Evolutionary conservation across 2,329 filamentous ascomycete genomes (phyloP).

Genomic region (Colletotrichum sp.): DNA sequence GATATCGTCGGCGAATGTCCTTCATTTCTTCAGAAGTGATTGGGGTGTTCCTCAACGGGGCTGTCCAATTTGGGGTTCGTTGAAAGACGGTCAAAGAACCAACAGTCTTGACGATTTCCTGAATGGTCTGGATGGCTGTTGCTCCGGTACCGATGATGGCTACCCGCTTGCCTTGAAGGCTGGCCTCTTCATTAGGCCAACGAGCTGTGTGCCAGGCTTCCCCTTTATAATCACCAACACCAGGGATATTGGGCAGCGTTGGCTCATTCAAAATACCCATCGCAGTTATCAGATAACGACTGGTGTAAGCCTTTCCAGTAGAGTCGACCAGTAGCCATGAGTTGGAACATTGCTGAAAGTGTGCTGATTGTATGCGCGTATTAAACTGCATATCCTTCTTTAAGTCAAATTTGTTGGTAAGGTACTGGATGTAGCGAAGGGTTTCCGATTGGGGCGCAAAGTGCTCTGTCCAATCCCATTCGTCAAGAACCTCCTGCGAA

Average conservation of each 20-base stretch:
- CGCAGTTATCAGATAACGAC: conserved; percentile 33
- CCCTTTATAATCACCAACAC: conserved; percentile 43
- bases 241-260: conserved; percentile 43
- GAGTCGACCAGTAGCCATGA: conserved; percentile 32
- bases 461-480: conserved; percentile 43
- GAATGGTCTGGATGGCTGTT: conserved; percentile 49
- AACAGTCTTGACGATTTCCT: conserved; percentile 47
- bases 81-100: conserved; percentile 59
- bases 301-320: conserved; percentile 24
- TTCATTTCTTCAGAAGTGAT: conserved; percentile 22
- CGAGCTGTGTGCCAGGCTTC: conserved; percentile 48
- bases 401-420: conserved; percentile 39
- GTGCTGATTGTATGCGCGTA: conserved; percentile 31
- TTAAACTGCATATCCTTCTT: conserved; percentile 33
- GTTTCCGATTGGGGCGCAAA: conserved; percentile 39
- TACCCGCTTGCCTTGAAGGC: conserved; percentile 49
- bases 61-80: conserved; percentile 48
- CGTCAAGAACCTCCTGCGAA: conserved; percentile 42
- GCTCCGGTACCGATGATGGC: conserved; percentile 55
- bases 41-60: conserved; percentile 26
- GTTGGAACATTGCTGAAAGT: conserved; percentile 26
- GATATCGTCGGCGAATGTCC: not conserved
- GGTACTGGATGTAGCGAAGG: conserved; percentile 40
- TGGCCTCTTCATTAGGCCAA: conserved; percentile 46
- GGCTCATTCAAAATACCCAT: conserved; percentile 41